Evolutionary conservation across 176 grass and related monocot species (phyloP).

Genomic region (Pharus latifolius): DNA sequence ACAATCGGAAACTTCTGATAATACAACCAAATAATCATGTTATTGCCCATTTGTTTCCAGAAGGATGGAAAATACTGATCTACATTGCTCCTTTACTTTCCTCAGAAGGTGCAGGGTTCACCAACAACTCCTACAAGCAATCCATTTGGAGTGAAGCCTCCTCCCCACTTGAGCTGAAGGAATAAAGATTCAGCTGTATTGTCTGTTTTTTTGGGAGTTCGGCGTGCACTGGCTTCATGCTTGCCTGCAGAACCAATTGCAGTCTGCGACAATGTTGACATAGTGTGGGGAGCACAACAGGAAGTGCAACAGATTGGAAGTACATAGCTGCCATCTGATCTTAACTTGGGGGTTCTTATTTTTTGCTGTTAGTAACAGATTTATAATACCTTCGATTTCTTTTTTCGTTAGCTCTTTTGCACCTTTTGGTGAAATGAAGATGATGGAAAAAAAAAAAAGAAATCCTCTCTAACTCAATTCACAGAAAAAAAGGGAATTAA

Average conservation of each 20-base stretch:
- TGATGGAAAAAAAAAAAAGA: background rate
- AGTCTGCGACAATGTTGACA: background rate
- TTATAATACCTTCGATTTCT: background rate
- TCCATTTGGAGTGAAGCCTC: slow-evolving; percentile 19
- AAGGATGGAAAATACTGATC: slow-evolving; percentile 1
- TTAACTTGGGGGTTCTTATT: background rate
- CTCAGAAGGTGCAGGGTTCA: slow-evolving; percentile 8
- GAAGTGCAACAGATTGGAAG: background rate
- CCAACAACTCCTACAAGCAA: slow-evolving; percentile 28
- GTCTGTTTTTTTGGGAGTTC: background rate
- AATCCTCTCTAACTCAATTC: background rate
- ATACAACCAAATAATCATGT: background rate
- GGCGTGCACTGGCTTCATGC: background rate
- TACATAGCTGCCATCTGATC: background rate
- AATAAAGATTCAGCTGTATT: background rate
- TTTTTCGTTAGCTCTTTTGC: background rate
- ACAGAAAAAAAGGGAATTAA: background rate
- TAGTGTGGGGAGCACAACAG: background rate
- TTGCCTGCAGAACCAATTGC: background rate
- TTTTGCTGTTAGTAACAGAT: background rate
- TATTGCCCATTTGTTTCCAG: background rate
- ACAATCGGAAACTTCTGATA: background rate
- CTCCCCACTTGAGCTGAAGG: background rate
- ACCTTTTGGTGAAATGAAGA: background rate
- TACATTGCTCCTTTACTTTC: background rate